These are phyloP conservation scores for Acanthamoeba sp. DNA, from an alignment of 208 protist genomes.

Conservation along the genomic window DNA sequence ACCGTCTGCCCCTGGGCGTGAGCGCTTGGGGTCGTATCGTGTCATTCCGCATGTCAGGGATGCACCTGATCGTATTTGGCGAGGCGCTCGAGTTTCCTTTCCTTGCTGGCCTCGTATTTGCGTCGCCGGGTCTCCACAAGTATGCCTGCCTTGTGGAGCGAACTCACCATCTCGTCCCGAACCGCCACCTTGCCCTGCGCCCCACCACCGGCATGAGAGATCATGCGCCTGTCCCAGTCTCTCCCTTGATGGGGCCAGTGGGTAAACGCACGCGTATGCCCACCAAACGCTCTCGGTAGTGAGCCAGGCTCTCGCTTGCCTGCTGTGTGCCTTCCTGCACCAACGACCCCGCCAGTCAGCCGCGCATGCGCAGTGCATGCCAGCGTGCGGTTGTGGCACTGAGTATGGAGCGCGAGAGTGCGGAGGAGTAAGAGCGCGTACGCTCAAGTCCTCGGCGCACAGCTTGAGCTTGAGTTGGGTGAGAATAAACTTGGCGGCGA, in stretches of 20 bases:
- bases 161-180: neutral
- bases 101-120: conserved; percentile 32
- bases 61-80: conserved; percentile 48
- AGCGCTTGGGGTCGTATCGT: neutral
- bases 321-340: neutral
- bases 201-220: too few relatives aligned
- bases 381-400: too few relatives aligned
- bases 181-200: neutral
- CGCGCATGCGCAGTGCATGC: neutral
- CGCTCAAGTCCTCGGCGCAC: conserved; percentile 9
- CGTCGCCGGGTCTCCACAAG: neutral
- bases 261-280: neutral
- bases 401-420: too few relatives aligned
- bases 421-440: neutral
- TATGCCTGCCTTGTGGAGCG: neutral
- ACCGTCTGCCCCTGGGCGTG: neutral
- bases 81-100: neutral
- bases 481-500: conserved; percentile 35
- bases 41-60: too few relatives aligned
- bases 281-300: neutral
- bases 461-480: conserved; percentile 67
- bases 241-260: neutral
- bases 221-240: too few relatives aligned
- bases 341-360: neutral
- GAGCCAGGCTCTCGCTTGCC: neutral